These are phyloP conservation scores for Alternaria burnsii DNA, from an alignment of 2,329 filamentous ascomycete species.

Conservation along the genomic window DNA sequence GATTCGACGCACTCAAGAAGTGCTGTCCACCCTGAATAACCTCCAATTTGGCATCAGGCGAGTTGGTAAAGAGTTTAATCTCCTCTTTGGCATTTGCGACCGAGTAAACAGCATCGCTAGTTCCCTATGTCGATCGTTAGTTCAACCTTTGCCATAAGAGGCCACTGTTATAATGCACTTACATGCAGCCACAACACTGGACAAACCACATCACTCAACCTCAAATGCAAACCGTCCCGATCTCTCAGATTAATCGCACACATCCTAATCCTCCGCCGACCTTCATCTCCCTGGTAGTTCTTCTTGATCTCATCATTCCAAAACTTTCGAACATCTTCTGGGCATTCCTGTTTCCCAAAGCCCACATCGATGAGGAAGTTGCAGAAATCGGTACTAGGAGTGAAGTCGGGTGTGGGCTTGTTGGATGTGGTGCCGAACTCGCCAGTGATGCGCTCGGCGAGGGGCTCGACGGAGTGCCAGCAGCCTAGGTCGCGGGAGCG, in stretches of 20 bases:
- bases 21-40: slow-evolving; percentile 59
- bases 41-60: slow-evolving; percentile 54
- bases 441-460: slow-evolving; percentile 48
- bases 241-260: slow-evolving; percentile 60
- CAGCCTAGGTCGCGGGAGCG: slow-evolving; percentile 56
- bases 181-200: slow-evolving; percentile 62
- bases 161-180: slow-evolving; percentile 14
- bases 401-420: slow-evolving; percentile 54
- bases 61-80: slow-evolving; percentile 58
- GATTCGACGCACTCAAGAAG: slow-evolving; percentile 59
- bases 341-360: slow-evolving; percentile 54
- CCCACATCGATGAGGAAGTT: slow-evolving; percentile 58
- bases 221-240: slow-evolving; percentile 57
- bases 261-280: slow-evolving; percentile 58
- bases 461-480: slow-evolving; percentile 55
- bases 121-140: slow-evolving; percentile 45
- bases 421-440: slow-evolving; percentile 49
- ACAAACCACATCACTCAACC: slow-evolving; percentile 59
- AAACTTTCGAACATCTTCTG: slow-evolving; percentile 50
- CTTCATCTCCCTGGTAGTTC: slow-evolving; percentile 61
- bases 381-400: slow-evolving; percentile 53
- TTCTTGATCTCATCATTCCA: slow-evolving; percentile 57
- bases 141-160: too few species aligned
- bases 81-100: slow-evolving; percentile 57
- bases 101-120: slow-evolving; percentile 53